phyloP scores from a whole-genome alignment of 2,329 filamentous ascomycete genomes.

The Lasiodiplodia citricola region DNA sequence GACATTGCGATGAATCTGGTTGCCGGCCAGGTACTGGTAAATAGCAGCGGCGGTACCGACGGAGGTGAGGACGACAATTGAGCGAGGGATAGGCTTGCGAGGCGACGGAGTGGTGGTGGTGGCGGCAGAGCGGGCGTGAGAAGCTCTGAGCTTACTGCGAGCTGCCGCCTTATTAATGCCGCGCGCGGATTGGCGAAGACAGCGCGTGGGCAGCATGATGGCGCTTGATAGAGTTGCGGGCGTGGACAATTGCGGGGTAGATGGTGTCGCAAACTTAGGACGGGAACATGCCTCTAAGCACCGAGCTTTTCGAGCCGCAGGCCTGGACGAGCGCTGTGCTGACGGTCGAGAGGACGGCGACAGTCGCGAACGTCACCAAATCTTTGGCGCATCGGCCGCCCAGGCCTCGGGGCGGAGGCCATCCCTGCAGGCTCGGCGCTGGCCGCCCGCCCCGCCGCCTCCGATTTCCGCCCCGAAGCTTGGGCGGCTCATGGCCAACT shows the following conservation, averaged over 20 bases:
- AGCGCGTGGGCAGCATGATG: conserved; percentile 25
- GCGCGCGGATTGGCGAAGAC: conserved; percentile 26
- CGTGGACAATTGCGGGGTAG: not conserved
- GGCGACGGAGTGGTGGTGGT: not conserved
- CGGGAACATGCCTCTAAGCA: not conserved
- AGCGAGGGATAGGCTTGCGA: conserved; percentile 49
- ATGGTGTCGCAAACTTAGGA: not conserved
- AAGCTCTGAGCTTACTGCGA: not conserved
- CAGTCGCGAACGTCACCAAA: conserved; percentile 23
- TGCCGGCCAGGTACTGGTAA: conserved; percentile 24
- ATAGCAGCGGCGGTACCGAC: conserved; percentile 50
- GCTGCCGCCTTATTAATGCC: conserved; percentile 24
- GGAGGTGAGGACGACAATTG: conserved; percentile 48
- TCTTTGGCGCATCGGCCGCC: conserved; percentile 13
- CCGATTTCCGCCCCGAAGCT: not conserved
- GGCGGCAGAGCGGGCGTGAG: conserved; percentile 5
- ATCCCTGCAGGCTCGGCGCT: conserved; percentile 1
- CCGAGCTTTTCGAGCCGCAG: not conserved
- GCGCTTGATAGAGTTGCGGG: not conserved
- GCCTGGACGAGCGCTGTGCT: conserved; percentile 3
- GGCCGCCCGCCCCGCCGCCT: not conserved
- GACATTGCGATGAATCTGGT: conserved; percentile 39
- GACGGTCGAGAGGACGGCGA: not conserved
- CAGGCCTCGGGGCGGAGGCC: not conserved
- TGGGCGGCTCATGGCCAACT: not conserved